Percentiles rank a stretch among this genome's conserved stretches.
Conservation (phyloP, 2,329 filamentous ascomycete species). For the Ceratocystis lukuohia region DNA sequence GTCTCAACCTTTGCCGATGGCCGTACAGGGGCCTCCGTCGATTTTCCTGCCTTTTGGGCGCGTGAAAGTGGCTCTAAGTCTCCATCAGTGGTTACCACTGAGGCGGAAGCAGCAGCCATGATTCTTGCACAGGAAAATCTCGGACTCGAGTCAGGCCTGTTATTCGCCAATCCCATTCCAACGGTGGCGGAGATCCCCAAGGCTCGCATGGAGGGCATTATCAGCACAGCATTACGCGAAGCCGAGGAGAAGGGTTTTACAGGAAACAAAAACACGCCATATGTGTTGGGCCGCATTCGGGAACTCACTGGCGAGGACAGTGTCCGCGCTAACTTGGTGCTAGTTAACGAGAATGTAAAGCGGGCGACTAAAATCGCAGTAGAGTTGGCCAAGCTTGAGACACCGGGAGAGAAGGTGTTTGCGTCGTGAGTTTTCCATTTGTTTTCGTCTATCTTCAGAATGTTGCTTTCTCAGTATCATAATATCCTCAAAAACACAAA, state of each 20-base stretch:
- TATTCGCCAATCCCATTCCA: constrained; percentile 84
- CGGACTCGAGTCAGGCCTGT: constrained; percentile 60
- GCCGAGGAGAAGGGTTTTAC: constrained; percentile 50
- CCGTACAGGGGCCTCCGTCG: constrained; percentile 48
- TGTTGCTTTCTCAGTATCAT: not conserved
- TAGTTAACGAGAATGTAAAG: constrained; percentile 41
- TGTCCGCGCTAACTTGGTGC: constrained; percentile 57
- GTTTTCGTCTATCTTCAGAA: not conserved
- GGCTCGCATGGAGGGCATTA: constrained; percentile 54
- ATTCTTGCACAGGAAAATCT: constrained; percentile 65
- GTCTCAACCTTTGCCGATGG: constrained; percentile 87
- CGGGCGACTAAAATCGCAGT: constrained; percentile 42
- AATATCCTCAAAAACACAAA: not conserved
- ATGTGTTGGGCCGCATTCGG: constrained; percentile 64
- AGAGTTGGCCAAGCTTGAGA: constrained; percentile 32
- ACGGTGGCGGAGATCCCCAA: constrained; percentile 55
- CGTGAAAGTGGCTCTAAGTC: constrained; percentile 73
- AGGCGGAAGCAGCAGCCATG: constrained; percentile 77
- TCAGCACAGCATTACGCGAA: constrained; percentile 53
- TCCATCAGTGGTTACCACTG: constrained; percentile 59
- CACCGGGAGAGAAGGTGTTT: constrained; percentile 11
- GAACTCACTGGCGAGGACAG: constrained; percentile 61
- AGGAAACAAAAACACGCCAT: constrained; percentile 74
- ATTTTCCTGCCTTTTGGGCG: constrained; percentile 89
- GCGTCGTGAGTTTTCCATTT: constrained; percentile 10